Evolutionary conservation across 2,329 filamentous ascomycete genomes (phyloP), one percentile per base, ranked within the genome.

Genomic region (Atkinsonella hypoxylon): DNA sequence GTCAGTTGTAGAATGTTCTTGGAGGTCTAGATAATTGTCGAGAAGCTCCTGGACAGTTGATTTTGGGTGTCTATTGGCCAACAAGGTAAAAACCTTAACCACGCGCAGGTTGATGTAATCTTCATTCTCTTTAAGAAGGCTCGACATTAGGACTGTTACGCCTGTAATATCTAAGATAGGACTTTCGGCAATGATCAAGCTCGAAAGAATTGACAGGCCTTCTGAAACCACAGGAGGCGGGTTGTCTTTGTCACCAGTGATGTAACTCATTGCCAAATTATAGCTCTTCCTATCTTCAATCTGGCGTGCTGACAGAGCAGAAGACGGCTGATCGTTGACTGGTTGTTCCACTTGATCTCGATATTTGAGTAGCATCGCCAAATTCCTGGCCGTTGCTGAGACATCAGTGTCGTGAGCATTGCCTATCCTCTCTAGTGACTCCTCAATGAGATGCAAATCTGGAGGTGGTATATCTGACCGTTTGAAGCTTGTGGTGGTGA

Each of bases 61-160:
- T 41, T 74, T 77, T 0, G 83, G 81, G 47, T 87, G 83, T 51
- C 70, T 74, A 54, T 73, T 67, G 0, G 82, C 77, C 11, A 89
- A 65, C 22, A 79, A 75, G 0, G 77, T 76, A 52, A 87, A 79
- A 1, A 83, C 73, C 54, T 79, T 80, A 54, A 89, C 78, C 15
- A 81, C 77, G n/a, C 79, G 75, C 2, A 84, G 69, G 58, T 85
- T 84, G 53, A 88, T 81, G 60, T 83, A 89, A 51, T 86, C 83
- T 51, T 89, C 85, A 6, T 74, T 70, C 46, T 86, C 82, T 53
- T 76, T 74, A 1, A 88, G 68, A 0, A 87, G 70, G 10, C 76
- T 79, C 1, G 81, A 79, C 49, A 88, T 70, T 1, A 87, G 70
- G 6, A 83, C 76, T 0, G 84, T 69, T 3, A 81, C 71, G 1